Conservation (phyloP, 169 alveolate species). For the Cryptosporidium parvum region DNA sequence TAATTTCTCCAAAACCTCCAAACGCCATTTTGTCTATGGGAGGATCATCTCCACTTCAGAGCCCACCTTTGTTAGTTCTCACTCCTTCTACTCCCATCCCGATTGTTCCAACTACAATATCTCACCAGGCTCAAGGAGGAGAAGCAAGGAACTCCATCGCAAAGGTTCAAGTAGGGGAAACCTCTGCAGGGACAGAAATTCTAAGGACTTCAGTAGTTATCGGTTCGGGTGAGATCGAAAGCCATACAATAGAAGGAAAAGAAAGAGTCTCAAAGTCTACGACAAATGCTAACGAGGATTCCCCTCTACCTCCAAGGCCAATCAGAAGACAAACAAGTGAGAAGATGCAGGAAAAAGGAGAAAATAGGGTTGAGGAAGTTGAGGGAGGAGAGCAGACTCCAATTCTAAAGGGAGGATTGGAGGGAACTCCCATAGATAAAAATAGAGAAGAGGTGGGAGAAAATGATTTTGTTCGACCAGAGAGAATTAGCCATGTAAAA, state of each 20-base stretch:
- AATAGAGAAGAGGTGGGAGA: constrained; percentile 14
- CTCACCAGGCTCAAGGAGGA: neutral
- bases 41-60: constrained; percentile 44
- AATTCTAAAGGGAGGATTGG: constrained; percentile 8
- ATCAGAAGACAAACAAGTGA: constrained; percentile 50
- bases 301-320: constrained; percentile 73
- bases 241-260: neutral
- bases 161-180: neutral
- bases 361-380: neutral
- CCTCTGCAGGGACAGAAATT: neutral
- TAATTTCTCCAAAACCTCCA: constrained; percentile 14
- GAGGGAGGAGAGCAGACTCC: constrained; percentile 52
- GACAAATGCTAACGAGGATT: constrained; percentile 30
- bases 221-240: neutral
- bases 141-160: neutral
- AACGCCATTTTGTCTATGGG: constrained; percentile 18
- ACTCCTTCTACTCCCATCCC: constrained; percentile 73
- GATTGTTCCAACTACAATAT: neutral
- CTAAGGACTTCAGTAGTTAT: constrained; percentile 2
- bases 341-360: neutral
- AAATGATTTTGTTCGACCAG: constrained; percentile 57
- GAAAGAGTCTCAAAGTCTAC: neutral
- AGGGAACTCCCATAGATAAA: constrained; percentile 36
- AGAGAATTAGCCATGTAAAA: constrained; percentile 63
- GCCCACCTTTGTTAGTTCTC: constrained; percentile 58